Base-by-base conservation (phyloP, 2,329 filamentous ascomycete genomes). In the Aspergillus fumigatiaffinis region DNA sequence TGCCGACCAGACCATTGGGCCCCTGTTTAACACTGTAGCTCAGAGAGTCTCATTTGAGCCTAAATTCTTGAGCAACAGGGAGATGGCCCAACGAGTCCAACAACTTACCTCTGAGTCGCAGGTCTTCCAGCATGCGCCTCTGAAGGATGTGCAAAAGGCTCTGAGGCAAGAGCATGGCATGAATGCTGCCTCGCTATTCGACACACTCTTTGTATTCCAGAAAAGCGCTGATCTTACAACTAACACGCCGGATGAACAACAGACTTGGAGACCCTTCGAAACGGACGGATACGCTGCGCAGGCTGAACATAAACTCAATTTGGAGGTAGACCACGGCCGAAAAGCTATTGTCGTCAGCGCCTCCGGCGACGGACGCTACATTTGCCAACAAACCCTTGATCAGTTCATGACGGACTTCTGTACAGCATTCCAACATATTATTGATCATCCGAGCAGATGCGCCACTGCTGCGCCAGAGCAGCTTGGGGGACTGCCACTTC, bases 11-110 rank as follows among this genome's bases (percentile, higher is more conserved):
- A 73, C 81, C 6, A 72, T 82, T 48, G 82, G 82, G 0, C 82
- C 82, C 0, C 68, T 84, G 57, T 84, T 84, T 76, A 84, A 84
- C 62, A 83, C 81, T 0, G 73, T 84, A 17, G 80, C 82, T 0
- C 77, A 76, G 54, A 68, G 73, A 14, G 61, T 80, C 38, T 63
- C 58, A 3, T 61, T 78, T 23, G 65, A 72, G 26, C 55, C 64
- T 2, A 66, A 66, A 4, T 53, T 76, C 68, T 3, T 82, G 73
- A 81, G 60, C 63, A 57, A 73, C 69, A 60, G 57, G 17, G 60
- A 60, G 1, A 61, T 77, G n/a, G 73, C 79, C n/a, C 68, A 71
- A 25, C 69, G 69, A 28, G 72, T 77, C 29, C 81, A 83, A 51
- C 65, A 76, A 0, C 73, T 77, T 55, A 82, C 79, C 50, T 66